Percentiles rank a stretch among this genome's conserved stretches.
Evolutionary conservation across 2,329 filamentous ascomycete genomes (phyloP).

Genomic region (Pyrenophora tritici-repentis): DNA sequence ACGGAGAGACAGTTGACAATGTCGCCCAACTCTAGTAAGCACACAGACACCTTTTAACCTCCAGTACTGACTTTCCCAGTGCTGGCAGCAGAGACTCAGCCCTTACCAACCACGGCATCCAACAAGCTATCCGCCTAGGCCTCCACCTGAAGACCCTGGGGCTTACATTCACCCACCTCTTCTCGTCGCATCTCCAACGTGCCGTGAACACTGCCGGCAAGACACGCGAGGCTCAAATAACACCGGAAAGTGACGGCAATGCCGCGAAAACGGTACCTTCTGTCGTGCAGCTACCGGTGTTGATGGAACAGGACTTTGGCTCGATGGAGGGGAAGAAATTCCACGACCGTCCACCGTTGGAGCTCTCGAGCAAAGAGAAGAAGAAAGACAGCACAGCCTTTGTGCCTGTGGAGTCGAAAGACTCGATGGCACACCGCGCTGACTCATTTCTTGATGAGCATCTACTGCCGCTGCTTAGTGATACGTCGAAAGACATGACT

Average conservation of each 20-base stretch:
- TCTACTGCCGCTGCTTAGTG: slow-evolving; percentile 62
- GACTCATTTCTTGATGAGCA: slow-evolving; percentile 69
- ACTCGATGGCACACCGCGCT: slow-evolving; percentile 67
- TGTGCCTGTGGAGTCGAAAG: slow-evolving; percentile 68
- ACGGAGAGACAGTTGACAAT: slow-evolving; percentile 91
- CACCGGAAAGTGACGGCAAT: neutral
- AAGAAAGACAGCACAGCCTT: slow-evolving; percentile 52
- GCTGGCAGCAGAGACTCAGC: slow-evolving; percentile 81
- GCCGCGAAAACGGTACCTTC: slow-evolving; percentile 20
- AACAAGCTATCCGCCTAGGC: slow-evolving; percentile 76
- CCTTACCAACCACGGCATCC: slow-evolving; percentile 78
- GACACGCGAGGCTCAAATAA: slow-evolving; percentile 62
- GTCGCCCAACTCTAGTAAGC: slow-evolving; percentile 73
- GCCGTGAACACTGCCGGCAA: slow-evolving; percentile 73
- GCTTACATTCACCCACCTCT: slow-evolving; percentile 71
- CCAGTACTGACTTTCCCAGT: slow-evolving; percentile 52
- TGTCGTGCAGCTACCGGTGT: slow-evolving; percentile 34
- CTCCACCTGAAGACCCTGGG: slow-evolving; percentile 66
- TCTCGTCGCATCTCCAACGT: slow-evolving; percentile 77
- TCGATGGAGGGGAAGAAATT: slow-evolving; percentile 69
- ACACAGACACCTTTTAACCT: slow-evolving; percentile 9
- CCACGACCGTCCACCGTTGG: slow-evolving; percentile 45
- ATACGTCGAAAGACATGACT: slow-evolving; percentile 31
- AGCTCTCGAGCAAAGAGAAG: slow-evolving; percentile 4
- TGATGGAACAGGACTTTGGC: slow-evolving; percentile 78